Evolutionary conservation across 306 rosid species (phyloP).

Genomic region (Chamaecrista fasciculata): DNA sequence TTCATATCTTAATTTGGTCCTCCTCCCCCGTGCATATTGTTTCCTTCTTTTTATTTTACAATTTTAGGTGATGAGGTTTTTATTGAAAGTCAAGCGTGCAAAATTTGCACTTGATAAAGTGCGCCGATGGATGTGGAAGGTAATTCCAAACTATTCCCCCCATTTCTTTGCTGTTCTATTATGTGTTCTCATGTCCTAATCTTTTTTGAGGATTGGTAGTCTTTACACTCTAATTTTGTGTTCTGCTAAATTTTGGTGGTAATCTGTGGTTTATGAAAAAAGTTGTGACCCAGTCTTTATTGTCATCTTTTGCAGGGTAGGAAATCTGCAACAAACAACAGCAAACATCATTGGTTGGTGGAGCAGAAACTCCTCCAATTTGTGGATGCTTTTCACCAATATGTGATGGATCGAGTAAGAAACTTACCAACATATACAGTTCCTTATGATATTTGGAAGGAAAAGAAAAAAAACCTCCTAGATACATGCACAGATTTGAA

Average conservation of each 20-base stretch:
- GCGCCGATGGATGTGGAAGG: slow-evolving; percentile 99
- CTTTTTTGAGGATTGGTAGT: slow-evolving; percentile 4
- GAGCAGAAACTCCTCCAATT: slow-evolving; percentile 98
- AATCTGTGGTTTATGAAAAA: slow-evolving; percentile 9
- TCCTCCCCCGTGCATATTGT: not conserved
- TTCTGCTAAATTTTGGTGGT: slow-evolving; percentile 8
- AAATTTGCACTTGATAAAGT: slow-evolving; percentile 90
- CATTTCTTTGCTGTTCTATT: slow-evolving; percentile 15
- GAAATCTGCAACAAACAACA: slow-evolving; percentile 49
- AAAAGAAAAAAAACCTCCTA: not conserved
- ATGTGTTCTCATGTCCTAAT: not conserved
- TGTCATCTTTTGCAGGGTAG: slow-evolving; percentile 63
- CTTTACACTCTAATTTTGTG: slow-evolving; percentile 12
- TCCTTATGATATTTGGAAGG: slow-evolving; percentile 15
- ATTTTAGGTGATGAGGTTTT: slow-evolving; percentile 83
- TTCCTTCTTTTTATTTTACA: not conserved
- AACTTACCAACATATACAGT: slow-evolving; percentile 16
- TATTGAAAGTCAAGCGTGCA: slow-evolving; percentile 95
- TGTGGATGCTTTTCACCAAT: slow-evolving; percentile 98
- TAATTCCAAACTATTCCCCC: slow-evolving; percentile 30
- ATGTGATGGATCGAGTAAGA: slow-evolving; percentile 95
- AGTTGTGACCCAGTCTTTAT: slow-evolving; percentile 20
- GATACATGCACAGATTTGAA: not conserved
- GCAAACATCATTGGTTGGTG: slow-evolving; percentile 86
- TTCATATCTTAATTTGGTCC: slow-evolving; percentile 20